Evolutionary conservation across 2,329 filamentous ascomycete genomes (phyloP).

Genomic region (Whalleya microplaca): DNA sequence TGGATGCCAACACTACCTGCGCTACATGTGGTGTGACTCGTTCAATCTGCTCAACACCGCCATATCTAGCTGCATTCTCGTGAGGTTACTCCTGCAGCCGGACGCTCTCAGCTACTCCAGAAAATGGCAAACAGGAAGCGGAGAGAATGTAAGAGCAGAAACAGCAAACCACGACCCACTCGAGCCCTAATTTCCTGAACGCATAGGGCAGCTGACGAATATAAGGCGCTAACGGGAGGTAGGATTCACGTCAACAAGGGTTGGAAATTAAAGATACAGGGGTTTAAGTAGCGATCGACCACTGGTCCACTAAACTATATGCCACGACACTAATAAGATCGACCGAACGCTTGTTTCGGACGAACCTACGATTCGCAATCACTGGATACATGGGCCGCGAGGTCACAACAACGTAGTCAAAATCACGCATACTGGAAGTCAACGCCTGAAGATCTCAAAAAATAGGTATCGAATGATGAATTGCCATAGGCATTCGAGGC

Average conservation of each 20-base stretch:
- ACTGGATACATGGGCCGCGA: neutral
- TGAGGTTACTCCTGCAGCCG: no score
- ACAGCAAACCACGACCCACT: neutral
- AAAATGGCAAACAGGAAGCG: no score
- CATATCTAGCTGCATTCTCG: no score
- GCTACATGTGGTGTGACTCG: no score
- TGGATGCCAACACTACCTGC: no score
- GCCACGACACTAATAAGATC: neutral
- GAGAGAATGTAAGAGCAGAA: no score
- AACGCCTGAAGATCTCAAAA: neutral
- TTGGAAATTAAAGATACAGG: constrained; percentile 15
- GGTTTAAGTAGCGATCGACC: constrained; percentile 3
- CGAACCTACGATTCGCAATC: neutral
- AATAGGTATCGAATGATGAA: constrained; percentile 12
- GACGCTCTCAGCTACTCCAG: no score
- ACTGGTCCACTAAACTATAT: neutral
- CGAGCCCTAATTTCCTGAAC: constrained; percentile 11
- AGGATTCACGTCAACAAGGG: constrained; percentile 1
- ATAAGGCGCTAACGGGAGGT: neutral
- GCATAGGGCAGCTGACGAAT: neutral
- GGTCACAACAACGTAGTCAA: constrained; percentile 1
- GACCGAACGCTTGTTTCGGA: neutral
- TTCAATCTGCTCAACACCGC: no score
- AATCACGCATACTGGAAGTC: neutral
- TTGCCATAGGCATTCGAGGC: constrained; percentile 29